phyloP scores from a whole-genome alignment of 805 yeast genomes.

The Isabelozyma pseudorhagii region DNA sequence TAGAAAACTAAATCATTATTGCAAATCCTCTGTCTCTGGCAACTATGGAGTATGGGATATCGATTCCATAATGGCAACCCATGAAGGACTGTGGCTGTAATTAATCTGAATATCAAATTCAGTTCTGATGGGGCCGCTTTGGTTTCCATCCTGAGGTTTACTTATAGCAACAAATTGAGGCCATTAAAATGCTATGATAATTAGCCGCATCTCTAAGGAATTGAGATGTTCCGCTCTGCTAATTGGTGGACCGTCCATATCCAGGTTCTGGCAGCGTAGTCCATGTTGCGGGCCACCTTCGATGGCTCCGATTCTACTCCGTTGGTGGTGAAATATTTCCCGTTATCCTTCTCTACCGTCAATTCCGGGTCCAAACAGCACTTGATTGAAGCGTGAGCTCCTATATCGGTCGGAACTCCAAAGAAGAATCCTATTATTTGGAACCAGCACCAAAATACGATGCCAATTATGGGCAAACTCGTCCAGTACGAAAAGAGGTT shows the following conservation, averaged over 20 bases:
- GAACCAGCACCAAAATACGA: slow-evolving; percentile 66
- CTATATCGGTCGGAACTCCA: slow-evolving; percentile 73
- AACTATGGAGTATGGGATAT: too few species aligned
- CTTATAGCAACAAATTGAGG: too few species aligned
- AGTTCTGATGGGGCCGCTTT: too few species aligned
- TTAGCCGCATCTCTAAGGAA: slow-evolving; percentile 11
- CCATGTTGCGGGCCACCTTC: slow-evolving; percentile 49
- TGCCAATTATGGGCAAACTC: slow-evolving; percentile 72
- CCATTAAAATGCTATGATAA: too few species aligned
- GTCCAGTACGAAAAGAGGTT: slow-evolving; percentile 76
- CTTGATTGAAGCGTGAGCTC: slow-evolving; percentile 60
- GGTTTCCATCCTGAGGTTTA: too few species aligned
- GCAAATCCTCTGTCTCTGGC: too few species aligned
- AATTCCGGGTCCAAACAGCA: slow-evolving; percentile 57
- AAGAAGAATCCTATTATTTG: slow-evolving; percentile 65
- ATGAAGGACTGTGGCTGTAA: too few species aligned
- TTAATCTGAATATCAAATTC: too few species aligned
- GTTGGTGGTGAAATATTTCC: slow-evolving; percentile 62
- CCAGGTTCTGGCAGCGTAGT: slow-evolving; percentile 70
- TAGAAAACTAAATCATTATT: too few species aligned
- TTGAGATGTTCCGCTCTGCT: slow-evolving; percentile 41
- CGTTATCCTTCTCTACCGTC: slow-evolving; percentile 55
- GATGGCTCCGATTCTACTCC: slow-evolving; percentile 60
- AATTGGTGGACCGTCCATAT: slow-evolving; percentile 71
- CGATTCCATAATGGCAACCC: too few species aligned